These are phyloP conservation scores for Macrolepiota dolichaula DNA, from an alignment of 768 basidiomycete species.

Conservation along the genomic window DNA sequence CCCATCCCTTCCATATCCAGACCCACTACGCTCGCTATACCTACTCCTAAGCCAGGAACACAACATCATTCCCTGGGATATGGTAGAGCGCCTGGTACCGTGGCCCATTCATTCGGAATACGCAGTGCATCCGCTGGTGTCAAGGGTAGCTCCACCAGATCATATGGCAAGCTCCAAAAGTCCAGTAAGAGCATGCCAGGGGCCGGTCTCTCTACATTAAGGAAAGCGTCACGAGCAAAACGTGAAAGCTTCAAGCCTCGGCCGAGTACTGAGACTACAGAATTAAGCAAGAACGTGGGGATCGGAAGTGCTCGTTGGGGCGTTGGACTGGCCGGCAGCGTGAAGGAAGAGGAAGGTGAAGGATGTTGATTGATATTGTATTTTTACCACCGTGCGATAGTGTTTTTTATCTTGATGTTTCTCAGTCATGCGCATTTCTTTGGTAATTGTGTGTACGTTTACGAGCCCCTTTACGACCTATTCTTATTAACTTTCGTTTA, in stretches of 20 bases:
- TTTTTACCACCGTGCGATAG: constrained; percentile 14
- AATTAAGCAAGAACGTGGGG: constrained; percentile 24
- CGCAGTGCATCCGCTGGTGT: constrained; percentile 15
- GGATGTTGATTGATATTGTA: constrained; percentile 27
- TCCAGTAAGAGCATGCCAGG: constrained; percentile 17
- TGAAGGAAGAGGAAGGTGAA: constrained; percentile 48
- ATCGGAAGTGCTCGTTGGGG: constrained; percentile 25
- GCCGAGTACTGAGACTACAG: constrained; percentile 58
- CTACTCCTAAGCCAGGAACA: constrained; percentile 46
- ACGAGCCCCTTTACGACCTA: constrained; percentile 5
- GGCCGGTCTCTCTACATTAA: constrained; percentile 29
- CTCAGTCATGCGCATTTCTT: constrained; percentile 7
- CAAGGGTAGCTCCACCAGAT: constrained; percentile 1
- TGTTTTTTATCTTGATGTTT: constrained; percentile 8
- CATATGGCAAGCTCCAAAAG: constrained; percentile 18
- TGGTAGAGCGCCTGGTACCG: constrained; percentile 41
- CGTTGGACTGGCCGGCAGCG: constrained; percentile 31
- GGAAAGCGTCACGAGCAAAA: constrained; percentile 50
- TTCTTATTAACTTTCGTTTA: constrained; percentile 6
- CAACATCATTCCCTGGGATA: constrained; percentile 56
- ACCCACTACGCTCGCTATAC: constrained; percentile 39
- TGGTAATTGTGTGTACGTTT: constrained; percentile 9
- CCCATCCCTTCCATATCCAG: constrained; percentile 30
- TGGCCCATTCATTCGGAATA: constrained; percentile 19
- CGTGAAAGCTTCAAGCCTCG: constrained; percentile 85